Evolutionary conservation across 1,284 basidiomycete genomes (phyloP).

Genomic region (Heliocybe sulcata): DNA sequence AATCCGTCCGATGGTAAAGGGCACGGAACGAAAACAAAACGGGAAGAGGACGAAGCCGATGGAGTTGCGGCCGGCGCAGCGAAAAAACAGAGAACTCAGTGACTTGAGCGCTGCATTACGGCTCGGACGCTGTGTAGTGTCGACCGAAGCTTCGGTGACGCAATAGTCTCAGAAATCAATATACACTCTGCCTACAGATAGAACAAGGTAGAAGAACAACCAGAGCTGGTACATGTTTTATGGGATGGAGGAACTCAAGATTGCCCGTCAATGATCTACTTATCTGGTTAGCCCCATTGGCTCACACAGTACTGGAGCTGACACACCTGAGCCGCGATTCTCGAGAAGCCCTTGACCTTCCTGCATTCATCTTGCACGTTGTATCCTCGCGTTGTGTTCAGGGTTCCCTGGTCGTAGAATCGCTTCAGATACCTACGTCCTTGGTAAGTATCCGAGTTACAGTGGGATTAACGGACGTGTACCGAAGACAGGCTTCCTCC

Average conservation of each 20-base stretch:
- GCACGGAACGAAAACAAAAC: too few species aligned
- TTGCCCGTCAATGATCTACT: background rate
- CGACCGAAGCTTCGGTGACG: too few species aligned
- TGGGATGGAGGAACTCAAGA: background rate
- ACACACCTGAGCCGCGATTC: constrained; percentile 31
- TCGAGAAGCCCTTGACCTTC: constrained; percentile 49
- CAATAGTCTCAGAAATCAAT: too few species aligned
- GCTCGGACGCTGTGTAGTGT: too few species aligned
- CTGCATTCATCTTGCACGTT: constrained; percentile 59
- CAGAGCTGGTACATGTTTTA: too few species aligned
- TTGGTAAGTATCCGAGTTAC: background rate
- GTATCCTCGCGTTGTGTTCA: constrained; percentile 40
- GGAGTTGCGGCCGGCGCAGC: too few species aligned
- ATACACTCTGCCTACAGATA: too few species aligned
- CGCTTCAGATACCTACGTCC: constrained; percentile 30
- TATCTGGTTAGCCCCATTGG: background rate
- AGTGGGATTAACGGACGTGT: constrained; percentile 7
- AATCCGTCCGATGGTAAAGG: too few species aligned
- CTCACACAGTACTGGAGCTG: constrained; percentile 2
- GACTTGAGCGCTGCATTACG: too few species aligned
- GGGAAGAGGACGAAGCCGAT: too few species aligned
- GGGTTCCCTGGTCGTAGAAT: constrained; percentile 38
- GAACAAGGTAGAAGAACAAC: too few species aligned
- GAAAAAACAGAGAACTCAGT: too few species aligned
- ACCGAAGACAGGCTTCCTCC: constrained; percentile 68